Evolutionary conservation across 202 grass and related monocot species (phyloP).

Genomic region (Hordeum pubiflorum): DNA sequence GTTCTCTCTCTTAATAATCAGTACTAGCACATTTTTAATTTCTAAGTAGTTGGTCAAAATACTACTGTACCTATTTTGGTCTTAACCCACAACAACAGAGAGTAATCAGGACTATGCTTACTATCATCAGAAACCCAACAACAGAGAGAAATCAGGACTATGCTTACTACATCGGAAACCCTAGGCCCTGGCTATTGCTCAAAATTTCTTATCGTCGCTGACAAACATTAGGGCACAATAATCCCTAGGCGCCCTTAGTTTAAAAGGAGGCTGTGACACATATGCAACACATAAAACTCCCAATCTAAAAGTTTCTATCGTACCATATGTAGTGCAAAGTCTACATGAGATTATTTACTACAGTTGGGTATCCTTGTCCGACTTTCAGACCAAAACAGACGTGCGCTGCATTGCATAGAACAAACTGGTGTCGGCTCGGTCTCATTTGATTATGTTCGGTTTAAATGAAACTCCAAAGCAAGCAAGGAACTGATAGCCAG

Average conservation of each 20-base stretch:
- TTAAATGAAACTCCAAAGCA: not conserved
- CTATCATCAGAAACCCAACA: not conserved
- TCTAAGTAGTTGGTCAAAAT: not conserved
- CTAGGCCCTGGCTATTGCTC: too few relatives aligned
- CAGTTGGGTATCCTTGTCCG: not conserved
- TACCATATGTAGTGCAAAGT: not conserved
- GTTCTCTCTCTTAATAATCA: not conserved
- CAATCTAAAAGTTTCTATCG: not conserved
- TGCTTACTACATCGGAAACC: not conserved
- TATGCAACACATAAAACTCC: not conserved
- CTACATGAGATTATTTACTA: not conserved
- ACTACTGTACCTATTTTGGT: not conserved
- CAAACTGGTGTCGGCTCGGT: not conserved
- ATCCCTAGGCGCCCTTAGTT: not conserved
- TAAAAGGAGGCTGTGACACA: not conserved
- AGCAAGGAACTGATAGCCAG: not conserved
- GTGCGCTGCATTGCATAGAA: not conserved
- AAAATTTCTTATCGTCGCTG: not conserved
- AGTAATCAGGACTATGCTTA: not conserved
- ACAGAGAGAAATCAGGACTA: not conserved
- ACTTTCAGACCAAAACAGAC: not conserved
- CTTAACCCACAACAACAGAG: not conserved
- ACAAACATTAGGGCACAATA: not conserved
- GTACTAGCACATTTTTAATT: not conserved
- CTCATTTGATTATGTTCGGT: not conserved